Evolutionary conservation across 352 stramenopile genomes (phyloP), one percentile per base, ranked within the genome.

Genomic region (Pythium angustatum): DNA sequence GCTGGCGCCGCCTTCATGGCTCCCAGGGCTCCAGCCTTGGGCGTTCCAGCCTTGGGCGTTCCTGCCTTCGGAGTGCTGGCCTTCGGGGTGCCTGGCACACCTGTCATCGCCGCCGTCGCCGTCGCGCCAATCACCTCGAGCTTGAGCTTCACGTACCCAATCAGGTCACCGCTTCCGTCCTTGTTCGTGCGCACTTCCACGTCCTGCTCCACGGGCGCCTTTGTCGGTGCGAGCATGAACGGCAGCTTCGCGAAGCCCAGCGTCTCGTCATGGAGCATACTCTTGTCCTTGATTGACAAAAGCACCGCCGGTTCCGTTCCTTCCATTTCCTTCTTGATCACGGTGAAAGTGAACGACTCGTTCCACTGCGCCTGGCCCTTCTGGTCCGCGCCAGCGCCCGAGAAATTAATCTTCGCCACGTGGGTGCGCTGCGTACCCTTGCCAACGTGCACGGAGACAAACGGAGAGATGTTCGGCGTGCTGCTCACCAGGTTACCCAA

Each of bases 341-440:
- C 60, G 27, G 81, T 75, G 55, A 94, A 92, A 36, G 87, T 94
- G 28, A 96, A 91, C 55, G 83, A 89, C 59, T 96, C 85, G 54
- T 86, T 81, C 85, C 85, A 96, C 47, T 79, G 72, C 14, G 79
- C 80, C 79, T 44, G 38, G 73, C 66, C 52, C 78, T 76, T 67
- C 79, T 90, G 71, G 76, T 82, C 21, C 59, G 78, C 28, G 4
- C 52, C 59, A 12, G 48, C 30, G 17, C 62, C 58, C 1, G 53
- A 58, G 52, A 90, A 90, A 21, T 59, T 72, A 62, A 90, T 90
- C 66, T 91, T 91, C 7, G 75, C 69, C 27, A 75, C 85, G 57
- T 90, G 90, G 34, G 87, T 96, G 21, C 69, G 66, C 40, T 83
- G 87, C n/a, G 61, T 73, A n/a, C 73, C 81, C 63, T 85, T 77